Evolutionary conservation across 2,329 filamentous ascomycete genomes (phyloP).

Genomic region (Trichoderma citrinoviride): DNA sequence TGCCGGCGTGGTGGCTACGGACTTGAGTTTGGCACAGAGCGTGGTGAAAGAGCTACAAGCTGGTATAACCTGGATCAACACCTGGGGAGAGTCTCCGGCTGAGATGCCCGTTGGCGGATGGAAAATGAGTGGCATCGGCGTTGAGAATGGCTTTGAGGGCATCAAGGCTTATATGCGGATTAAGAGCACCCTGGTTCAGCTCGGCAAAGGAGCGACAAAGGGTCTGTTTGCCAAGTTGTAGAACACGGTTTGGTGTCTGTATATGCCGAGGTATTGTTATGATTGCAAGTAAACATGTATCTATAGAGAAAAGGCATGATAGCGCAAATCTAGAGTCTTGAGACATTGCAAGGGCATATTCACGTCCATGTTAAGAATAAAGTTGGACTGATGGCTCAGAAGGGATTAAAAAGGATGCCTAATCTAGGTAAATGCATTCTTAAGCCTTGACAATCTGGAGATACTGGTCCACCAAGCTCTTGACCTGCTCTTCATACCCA

Average conservation of each 20-base stretch:
- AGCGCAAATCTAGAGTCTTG: too few relatives aligned
- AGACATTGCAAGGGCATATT: too few relatives aligned
- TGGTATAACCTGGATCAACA: conserved; percentile 90
- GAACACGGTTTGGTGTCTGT: background rate
- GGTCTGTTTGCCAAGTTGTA: conserved; percentile 69
- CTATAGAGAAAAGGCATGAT: background rate
- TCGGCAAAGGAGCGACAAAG: conserved; percentile 62
- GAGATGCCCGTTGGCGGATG: conserved; percentile 92
- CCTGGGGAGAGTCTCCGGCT: conserved; percentile 87
- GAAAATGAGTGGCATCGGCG: conserved; percentile 85
- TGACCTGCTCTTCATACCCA: background rate
- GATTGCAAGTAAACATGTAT: background rate
- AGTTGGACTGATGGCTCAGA: too few relatives aligned
- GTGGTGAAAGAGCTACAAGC: conserved; percentile 71
- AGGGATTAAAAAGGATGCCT: too few relatives aligned
- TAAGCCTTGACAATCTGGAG: background rate
- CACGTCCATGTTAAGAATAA: too few relatives aligned
- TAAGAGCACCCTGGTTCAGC: conserved; percentile 85
- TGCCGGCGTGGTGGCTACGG: conserved; percentile 76
- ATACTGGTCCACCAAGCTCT: conserved; percentile 6
- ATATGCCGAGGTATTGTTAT: background rate
- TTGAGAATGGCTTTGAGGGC: conserved; percentile 80
- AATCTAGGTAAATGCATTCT: background rate
- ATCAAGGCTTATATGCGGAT: conserved; percentile 81
- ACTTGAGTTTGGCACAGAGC: conserved; percentile 70